Evolutionary conservation across 2,329 filamentous ascomycete genomes (phyloP).

Genomic region (Pseudogymnoascus destructans): DNA sequence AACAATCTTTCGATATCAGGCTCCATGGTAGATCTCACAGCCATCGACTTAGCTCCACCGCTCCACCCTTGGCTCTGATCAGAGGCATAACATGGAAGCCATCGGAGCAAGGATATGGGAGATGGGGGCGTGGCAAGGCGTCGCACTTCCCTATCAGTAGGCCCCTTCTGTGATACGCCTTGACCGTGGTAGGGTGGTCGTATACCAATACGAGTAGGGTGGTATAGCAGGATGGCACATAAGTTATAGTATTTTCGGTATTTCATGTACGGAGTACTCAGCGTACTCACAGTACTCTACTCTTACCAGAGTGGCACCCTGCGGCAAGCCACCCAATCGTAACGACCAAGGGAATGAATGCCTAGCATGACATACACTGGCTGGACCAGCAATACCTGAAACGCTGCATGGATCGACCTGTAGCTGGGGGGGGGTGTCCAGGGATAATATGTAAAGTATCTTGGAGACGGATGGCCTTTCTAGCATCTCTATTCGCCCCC

Average conservation of each 20-base stretch:
- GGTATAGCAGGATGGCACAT: not conserved
- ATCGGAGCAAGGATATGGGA: conserved; percentile 2
- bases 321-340: conserved; percentile 9
- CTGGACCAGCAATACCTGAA: conserved; percentile 9
- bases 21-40: conserved; percentile 1
- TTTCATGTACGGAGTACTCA: no score
- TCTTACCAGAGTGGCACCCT: conserved; percentile 5
- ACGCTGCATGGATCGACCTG: conserved; percentile 14
- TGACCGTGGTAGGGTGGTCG: not conserved
- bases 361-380: conserved; percentile 3
- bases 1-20: not conserved
- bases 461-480: conserved; percentile 14
- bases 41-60: not conserved
- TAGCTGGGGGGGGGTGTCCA: conserved; percentile 18
- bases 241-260: not conserved
- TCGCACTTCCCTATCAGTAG: conserved; percentile 4
- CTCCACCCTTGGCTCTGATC: not conserved
- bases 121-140: conserved; percentile 3
- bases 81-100: conserved; percentile 5
- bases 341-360: conserved; percentile 9
- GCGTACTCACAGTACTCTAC: not conserved
- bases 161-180: not conserved
- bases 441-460: conserved; percentile 20
- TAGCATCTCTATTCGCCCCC: not conserved
- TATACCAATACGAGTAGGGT: no score